Conservation (phyloP, 108 stramenopile species). For the Cyclotella baltica region DNA sequence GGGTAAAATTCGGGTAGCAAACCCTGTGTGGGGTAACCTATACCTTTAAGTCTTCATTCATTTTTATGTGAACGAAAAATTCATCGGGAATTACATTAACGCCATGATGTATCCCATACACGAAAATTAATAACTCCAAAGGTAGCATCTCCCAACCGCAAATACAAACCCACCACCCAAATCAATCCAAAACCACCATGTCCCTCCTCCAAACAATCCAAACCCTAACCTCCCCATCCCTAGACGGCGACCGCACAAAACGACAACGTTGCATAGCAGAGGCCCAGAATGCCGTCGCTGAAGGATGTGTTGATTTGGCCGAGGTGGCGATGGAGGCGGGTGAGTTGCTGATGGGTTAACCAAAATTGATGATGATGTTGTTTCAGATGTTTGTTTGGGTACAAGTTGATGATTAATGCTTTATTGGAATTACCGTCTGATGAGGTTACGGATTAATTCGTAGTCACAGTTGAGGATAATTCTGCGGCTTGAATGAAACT, state of each 20-base stretch:
- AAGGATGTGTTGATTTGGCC: constrained; percentile 1
- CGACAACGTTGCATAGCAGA: constrained; percentile 11
- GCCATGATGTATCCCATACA: too few relatives aligned
- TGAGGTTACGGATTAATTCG: neutral
- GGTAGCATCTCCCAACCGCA: neutral
- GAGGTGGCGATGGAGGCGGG: constrained; percentile 14
- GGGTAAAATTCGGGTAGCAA: too few relatives aligned
- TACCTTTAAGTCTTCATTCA: too few relatives aligned
- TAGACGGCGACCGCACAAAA: neutral
- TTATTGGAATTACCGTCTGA: constrained; percentile 13
- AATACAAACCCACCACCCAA: neutral
- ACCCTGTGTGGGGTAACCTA: too few relatives aligned
- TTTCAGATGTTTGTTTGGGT: neutral
- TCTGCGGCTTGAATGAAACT: constrained; percentile 58
- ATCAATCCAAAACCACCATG: neutral
- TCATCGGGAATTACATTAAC: too few relatives aligned
- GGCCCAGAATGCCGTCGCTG: neutral
- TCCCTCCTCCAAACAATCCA: neutral
- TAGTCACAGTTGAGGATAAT: constrained; percentile 44
- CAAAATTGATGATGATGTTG: neutral
- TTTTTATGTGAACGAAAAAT: too few relatives aligned
- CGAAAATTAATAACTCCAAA: too few relatives aligned
- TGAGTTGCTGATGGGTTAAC: neutral
- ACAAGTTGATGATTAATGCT: constrained; percentile 14
- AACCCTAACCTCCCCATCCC: constrained; percentile 5